phyloP scores from a whole-genome alignment of 768 basidiomycete species.

The Leccinum subgranulosum region DNA sequence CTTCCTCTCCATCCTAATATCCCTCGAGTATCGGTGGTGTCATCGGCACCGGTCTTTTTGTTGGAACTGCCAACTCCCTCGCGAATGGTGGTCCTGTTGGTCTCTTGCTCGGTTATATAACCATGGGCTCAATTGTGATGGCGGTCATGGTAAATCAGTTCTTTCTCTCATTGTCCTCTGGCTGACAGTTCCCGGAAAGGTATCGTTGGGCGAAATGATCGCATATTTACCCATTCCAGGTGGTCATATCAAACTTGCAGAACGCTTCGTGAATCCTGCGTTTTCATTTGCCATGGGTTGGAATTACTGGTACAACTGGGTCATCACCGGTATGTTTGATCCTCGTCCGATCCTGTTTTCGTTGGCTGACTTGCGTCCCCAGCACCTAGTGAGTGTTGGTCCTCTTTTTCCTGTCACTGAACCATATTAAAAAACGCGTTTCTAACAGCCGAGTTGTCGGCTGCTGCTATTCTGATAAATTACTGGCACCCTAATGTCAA shows the following conservation, averaged over 20 bases:
- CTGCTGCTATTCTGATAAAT: conserved; percentile 68
- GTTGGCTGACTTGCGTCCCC: background rate
- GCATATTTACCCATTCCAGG: conserved; percentile 77
- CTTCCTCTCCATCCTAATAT: background rate
- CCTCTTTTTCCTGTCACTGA: background rate
- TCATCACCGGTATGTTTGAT: conserved; percentile 16
- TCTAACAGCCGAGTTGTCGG: conserved; percentile 29
- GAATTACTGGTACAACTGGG: conserved; percentile 50
- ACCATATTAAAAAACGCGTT: conserved; percentile 3
- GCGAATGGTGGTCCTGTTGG: conserved; percentile 67
- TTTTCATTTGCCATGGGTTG: conserved; percentile 57
- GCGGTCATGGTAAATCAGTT: conserved; percentile 59
- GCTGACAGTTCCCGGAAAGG: conserved; percentile 30
- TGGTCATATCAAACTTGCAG: conserved; percentile 77
- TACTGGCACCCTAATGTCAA: conserved; percentile 61
- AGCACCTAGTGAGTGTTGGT: conserved; percentile 24
- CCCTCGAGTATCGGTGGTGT: conserved; percentile 56
- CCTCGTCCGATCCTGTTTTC: background rate
- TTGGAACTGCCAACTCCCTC: conserved; percentile 57
- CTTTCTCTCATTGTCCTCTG: too few species aligned
- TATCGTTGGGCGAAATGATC: conserved; percentile 60
- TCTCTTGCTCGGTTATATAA: conserved; percentile 66
- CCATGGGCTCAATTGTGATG: conserved; percentile 67
- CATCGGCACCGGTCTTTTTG: conserved; percentile 58
- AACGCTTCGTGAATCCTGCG: conserved; percentile 78